Evolutionary conservation across 2,329 filamentous ascomycete genomes (phyloP), one percentile per base, ranked within the genome.

Genomic region (Xylariaceae sp.): DNA sequence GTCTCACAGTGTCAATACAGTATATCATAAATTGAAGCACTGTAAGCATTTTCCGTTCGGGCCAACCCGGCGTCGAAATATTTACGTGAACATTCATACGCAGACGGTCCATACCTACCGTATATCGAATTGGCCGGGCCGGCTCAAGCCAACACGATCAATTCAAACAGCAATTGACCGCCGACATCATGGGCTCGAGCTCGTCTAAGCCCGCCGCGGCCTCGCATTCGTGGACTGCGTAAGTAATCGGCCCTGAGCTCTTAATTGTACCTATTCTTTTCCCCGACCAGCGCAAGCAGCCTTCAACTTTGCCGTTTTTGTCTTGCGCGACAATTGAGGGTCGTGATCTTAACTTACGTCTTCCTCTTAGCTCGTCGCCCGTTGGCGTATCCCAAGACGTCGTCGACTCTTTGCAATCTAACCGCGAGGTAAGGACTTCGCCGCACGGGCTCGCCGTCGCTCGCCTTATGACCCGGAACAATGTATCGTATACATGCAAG

Each of bases 401-500:
- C 67, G 80, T 95, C 66, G 86, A 95, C 67, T 84, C 86, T 57
- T 79, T 97, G 57, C 89, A 96, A 72, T 82, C 84, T 58, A 95
- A 84, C 76, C 81, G 87, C 64, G 91, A 96, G 84, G 92, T 96
- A 80, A 67, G 74, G 63, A 46, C 12, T 10, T 37, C 32, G 40
- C 34, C 39, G 21, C 34, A 29, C 18, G 19, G 41, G 1, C 9
- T 41, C 19, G 26, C 34, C 26, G 16, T 26, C 22, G 50, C 39
- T 29, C 21, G 41, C 22, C 41, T 21, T 5, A 44, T 37, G 10
- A 15, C 4, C 13, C 16, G n/a, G 41, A 43, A 43, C 41, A 6
- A 21, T 16, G 29, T 19, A 18, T 29, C 6, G 3, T 16, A 12
- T 16, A 43, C 22, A 16, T 43, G 7, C 4, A 2, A 32, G 19